A percentile compares a stretch with the other conserved stretches of the same genome.
Conservation (phyloP, 768 basidiomycete genomes). For the Botryobasidium botryosum region DNA sequence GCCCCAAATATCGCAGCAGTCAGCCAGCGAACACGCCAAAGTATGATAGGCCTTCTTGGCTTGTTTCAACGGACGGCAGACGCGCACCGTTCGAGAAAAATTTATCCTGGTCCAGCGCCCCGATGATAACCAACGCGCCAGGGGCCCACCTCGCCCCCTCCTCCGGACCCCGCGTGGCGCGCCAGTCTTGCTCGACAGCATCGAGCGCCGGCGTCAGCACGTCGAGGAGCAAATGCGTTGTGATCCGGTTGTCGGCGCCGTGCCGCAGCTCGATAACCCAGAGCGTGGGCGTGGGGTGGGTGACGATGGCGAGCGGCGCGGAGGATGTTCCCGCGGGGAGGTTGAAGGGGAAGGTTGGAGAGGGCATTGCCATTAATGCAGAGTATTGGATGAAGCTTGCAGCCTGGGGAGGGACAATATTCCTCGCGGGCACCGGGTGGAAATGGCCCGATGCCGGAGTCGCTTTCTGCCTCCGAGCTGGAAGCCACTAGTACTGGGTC, state of each 20-base stretch:
- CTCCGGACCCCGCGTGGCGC: slow-evolving; percentile 18
- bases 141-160: slow-evolving; percentile 35
- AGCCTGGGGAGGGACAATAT: too few species aligned
- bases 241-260: slow-evolving; percentile 56
- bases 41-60: neutral
- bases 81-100: slow-evolving; percentile 33
- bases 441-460: too few species aligned
- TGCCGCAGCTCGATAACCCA: slow-evolving; percentile 77
- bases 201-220: slow-evolving; percentile 56
- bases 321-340: too few species aligned
- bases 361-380: too few species aligned
- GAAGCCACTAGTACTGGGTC: too few species aligned
- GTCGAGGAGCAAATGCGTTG: slow-evolving; percentile 36
- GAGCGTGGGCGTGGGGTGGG: slow-evolving; percentile 15
- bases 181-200: slow-evolving; percentile 57
- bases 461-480: too few species aligned
- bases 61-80: neutral
- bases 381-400: too few species aligned
- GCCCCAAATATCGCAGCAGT: neutral
- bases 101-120: slow-evolving; percentile 59
- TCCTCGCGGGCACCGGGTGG: too few species aligned
- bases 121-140: slow-evolving; percentile 64
- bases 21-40: neutral
- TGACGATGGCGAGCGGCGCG: slow-evolving; percentile 1
- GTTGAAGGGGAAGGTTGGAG: too few species aligned